Conservation (phyloP, 2,329 filamentous ascomycete genomes). For the Nigrospora sphaerica region DNA sequence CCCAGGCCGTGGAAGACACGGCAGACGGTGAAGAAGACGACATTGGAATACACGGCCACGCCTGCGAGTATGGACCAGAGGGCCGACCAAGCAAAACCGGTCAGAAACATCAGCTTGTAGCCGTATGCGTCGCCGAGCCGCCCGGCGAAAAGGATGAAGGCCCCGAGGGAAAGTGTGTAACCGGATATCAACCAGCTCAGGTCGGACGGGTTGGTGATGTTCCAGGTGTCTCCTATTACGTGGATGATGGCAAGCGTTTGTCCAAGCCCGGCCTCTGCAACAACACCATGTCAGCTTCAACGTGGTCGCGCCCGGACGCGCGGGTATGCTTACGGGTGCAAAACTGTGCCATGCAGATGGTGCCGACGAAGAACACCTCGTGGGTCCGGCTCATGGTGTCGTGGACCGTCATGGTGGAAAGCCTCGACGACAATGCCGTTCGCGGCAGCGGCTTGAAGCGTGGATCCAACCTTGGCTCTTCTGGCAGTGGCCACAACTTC, state of each 20-base stretch:
- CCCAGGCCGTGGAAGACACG: conserved; percentile 54
- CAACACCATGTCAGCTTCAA: conserved; percentile 3
- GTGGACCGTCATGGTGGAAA: neutral
- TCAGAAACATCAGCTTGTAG: conserved; percentile 45
- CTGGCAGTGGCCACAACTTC: no score
- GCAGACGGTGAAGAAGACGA: conserved; percentile 35
- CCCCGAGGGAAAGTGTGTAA: conserved; percentile 47
- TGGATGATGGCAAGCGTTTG: conserved; percentile 39
- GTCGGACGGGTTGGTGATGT: conserved; percentile 31
- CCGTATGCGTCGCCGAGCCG: conserved; percentile 52
- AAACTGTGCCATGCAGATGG: conserved; percentile 39
- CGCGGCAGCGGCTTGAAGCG: neutral
- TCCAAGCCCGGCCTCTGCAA: conserved; percentile 32
- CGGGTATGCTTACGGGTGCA: conserved; percentile 23
- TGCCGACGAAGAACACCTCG: conserved; percentile 29
- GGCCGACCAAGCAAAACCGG: conserved; percentile 47
- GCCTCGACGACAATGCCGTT: neutral
- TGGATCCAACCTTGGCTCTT: no score
- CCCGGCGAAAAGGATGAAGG: conserved; percentile 50
- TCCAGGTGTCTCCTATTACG: conserved; percentile 40
- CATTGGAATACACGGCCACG: conserved; percentile 28
- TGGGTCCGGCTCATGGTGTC: conserved; percentile 10
- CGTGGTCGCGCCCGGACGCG: neutral
- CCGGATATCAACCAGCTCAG: conserved; percentile 51
- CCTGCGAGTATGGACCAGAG: conserved; percentile 45